Conservation (phyloP, 495 filamentous ascomycete species). For the Daldinia grandis region DNA sequence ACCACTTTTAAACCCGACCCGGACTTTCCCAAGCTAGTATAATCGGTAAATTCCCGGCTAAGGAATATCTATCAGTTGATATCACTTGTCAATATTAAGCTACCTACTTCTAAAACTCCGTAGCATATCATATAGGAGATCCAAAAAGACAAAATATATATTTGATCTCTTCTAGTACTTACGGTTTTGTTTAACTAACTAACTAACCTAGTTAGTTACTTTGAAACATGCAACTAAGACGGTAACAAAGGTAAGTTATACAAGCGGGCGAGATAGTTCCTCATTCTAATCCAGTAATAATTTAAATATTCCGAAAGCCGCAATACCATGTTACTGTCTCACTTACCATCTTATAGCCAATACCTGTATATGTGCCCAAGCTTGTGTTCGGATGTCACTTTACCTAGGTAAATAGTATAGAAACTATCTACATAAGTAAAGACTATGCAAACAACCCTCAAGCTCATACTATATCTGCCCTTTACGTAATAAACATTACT, state of each 20-base stretch:
- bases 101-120: not conserved
- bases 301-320: no score
- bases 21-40: conserved; percentile 15
- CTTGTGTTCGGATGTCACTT: not conserved
- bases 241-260: not conserved
- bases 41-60: conserved; percentile 8
- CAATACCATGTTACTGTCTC: no score
- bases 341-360: not conserved
- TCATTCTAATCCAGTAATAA: no score
- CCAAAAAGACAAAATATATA: not conserved
- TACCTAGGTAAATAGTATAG: not conserved
- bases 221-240: no score
- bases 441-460: not conserved
- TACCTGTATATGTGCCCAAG: not conserved
- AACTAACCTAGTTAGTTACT: no score
- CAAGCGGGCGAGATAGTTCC: no score
- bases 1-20: not conserved
- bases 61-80: not conserved
- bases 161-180: not conserved
- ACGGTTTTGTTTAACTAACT: no score
- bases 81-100: no score
- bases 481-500: not conserved
- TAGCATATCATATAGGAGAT: not conserved
- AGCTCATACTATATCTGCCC: not conserved
- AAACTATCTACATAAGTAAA: not conserved